Conservation (phyloP, 2,329 filamentous ascomycete species). For the Monilinia polystroma region DNA sequence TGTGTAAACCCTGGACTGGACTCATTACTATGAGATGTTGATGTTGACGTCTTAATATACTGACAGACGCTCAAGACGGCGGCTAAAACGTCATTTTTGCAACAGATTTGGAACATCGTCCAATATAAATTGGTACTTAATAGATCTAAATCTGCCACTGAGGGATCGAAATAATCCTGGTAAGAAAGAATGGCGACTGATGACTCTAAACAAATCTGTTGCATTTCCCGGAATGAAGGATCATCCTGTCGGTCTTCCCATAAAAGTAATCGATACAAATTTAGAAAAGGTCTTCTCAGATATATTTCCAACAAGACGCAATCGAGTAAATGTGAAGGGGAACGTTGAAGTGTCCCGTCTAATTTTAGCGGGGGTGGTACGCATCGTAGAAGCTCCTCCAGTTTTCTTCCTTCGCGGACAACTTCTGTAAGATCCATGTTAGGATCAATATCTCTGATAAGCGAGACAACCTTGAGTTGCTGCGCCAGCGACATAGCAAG, state of each 20-base stretch:
- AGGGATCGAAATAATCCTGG: slow-evolving; percentile 26
- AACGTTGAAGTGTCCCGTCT: slow-evolving; percentile 11
- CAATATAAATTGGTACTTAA: slow-evolving; percentile 21
- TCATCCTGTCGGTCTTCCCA: slow-evolving; percentile 19
- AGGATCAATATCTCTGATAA: slow-evolving; percentile 17
- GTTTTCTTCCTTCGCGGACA: slow-evolving; percentile 19
- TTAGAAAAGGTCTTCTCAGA: slow-evolving; percentile 24
- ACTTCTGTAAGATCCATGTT: slow-evolving; percentile 10
- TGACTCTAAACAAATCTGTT: slow-evolving; percentile 22
- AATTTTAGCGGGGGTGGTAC: slow-evolving; percentile 8
- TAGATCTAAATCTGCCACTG: slow-evolving; percentile 12
- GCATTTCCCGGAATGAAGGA: slow-evolving; percentile 16
- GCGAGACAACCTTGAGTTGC: slow-evolving; percentile 23
- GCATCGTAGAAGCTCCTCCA: slow-evolving; percentile 8
- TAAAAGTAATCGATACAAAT: slow-evolving; percentile 23
- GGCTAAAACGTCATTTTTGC: slow-evolving; percentile 28
- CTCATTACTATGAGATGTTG: slow-evolving; percentile 3
- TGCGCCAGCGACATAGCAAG: slow-evolving; percentile 20
- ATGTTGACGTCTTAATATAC: slow-evolving; percentile 6
- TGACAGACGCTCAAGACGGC: slow-evolving; percentile 26
- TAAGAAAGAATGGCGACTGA: slow-evolving; percentile 27
- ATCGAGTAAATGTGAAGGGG: slow-evolving; percentile 17
- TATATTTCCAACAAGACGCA: slow-evolving; percentile 24
- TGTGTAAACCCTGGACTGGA: slow-evolving; percentile 8
- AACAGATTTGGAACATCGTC: slow-evolving; percentile 29